Evolutionary conservation across 148 eudicot genomes (phyloP).

Genomic region (Oxyria digyna): DNA sequence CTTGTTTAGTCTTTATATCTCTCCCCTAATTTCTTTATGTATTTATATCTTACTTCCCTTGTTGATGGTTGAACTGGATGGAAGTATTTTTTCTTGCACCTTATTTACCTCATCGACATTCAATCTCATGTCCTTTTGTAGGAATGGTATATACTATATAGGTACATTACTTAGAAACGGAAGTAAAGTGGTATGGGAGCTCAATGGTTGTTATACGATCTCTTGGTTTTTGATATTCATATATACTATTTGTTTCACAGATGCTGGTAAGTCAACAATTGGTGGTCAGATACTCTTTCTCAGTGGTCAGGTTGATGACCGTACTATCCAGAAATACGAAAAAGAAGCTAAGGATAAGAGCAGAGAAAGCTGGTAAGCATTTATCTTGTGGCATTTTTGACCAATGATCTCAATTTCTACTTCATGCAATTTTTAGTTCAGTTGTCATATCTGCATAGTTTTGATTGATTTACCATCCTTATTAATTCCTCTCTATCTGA

Average conservation of each 20-base stretch:
- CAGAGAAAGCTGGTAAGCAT: constrained; percentile 82
- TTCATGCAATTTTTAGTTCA: too few species aligned
- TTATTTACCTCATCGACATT: neutral
- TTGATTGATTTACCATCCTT: too few species aligned
- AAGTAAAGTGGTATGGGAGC: too few species aligned
- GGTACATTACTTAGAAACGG: too few species aligned
- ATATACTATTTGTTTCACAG: constrained; percentile 22
- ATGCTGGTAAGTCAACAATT: constrained; percentile 95
- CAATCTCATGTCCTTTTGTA: neutral
- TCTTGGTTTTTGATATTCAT: neutral
- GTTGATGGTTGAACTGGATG: neutral
- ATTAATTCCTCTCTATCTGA: too few species aligned
- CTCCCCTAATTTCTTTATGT: neutral
- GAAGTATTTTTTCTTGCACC: neutral
- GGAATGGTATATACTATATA: neutral
- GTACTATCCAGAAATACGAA: constrained; percentile 90
- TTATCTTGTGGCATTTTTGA: neutral
- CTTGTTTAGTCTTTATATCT: neutral
- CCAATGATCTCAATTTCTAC: too few species aligned
- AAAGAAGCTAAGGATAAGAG: constrained; percentile 96
- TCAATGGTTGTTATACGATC: neutral
- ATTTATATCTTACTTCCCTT: neutral
- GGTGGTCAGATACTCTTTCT: constrained; percentile 91
- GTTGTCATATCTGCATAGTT: too few species aligned
- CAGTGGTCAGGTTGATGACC: constrained; percentile 94